Percentiles rank a stretch among this genome's conserved stretches.
Evolutionary conservation across 345 rosid species (phyloP).

Genomic region (Theobroma cacao): DNA sequence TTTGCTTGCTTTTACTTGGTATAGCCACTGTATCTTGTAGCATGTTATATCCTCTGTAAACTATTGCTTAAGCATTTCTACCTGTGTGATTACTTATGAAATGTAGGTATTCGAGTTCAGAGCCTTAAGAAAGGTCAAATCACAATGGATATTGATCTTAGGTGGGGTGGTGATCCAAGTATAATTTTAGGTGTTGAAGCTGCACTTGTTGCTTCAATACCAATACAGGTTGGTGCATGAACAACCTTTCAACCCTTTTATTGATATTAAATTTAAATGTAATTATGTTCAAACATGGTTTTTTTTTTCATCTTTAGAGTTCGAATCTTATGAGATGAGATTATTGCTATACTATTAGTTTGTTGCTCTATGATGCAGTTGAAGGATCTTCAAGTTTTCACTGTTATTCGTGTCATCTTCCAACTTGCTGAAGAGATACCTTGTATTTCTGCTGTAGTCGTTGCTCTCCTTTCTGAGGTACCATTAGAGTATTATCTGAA

Average conservation of each 20-base stretch:
- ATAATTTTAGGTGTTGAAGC: slow-evolving; percentile 90
- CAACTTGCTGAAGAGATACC: slow-evolving; percentile 99
- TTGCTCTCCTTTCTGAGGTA: slow-evolving; percentile 97
- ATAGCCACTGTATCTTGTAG: neutral
- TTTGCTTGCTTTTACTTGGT: neutral
- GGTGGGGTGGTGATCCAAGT: slow-evolving; percentile 99
- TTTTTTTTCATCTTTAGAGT: neutral
- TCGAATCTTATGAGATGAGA: neutral
- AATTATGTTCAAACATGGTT: slow-evolving; percentile 8
- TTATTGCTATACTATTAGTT: slow-evolving; percentile 4
- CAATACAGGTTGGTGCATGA: slow-evolving; percentile 73
- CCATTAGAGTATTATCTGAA: neutral
- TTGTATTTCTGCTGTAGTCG: slow-evolving; percentile 95
- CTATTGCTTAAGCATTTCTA: slow-evolving; percentile 19
- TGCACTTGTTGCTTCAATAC: slow-evolving; percentile 95
- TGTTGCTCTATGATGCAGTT: slow-evolving; percentile 52
- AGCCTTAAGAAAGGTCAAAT: slow-evolving; percentile 96
- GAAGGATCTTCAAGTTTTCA: slow-evolving; percentile 96
- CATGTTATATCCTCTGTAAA: neutral
- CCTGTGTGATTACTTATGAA: slow-evolving; percentile 5
- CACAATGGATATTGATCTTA: slow-evolving; percentile 92
- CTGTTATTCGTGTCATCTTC: slow-evolving; percentile 89
- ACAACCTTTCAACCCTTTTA: neutral
- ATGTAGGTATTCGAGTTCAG: slow-evolving; percentile 94
- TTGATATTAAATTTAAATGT: neutral